Evolutionary conservation across 1,284 basidiomycete species (phyloP).

Genomic region (Trametes hirsuta): DNA sequence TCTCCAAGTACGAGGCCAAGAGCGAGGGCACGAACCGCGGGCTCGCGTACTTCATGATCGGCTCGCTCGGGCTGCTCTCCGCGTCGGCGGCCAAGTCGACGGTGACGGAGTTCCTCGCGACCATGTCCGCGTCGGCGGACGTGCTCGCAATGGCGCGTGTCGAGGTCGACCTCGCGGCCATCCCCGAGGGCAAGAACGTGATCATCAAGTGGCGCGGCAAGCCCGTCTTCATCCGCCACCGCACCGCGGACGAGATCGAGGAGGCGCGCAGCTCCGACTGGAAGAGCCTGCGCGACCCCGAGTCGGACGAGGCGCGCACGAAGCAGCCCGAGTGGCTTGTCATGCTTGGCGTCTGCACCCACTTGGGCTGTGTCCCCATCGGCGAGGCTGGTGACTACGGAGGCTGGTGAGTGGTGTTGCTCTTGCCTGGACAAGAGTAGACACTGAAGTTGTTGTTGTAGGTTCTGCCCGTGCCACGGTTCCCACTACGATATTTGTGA

Average conservation of each 20-base stretch:
- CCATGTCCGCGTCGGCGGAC: slow-evolving; percentile 97
- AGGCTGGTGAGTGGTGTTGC: slow-evolving; percentile 73
- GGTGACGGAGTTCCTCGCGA: slow-evolving; percentile 93
- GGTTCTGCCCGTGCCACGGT: slow-evolving; percentile 98
- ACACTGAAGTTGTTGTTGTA: slow-evolving; percentile 30
- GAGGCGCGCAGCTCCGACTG: slow-evolving; percentile 89
- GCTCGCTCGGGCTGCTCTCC: slow-evolving; percentile 91
- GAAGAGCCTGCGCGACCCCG: slow-evolving; percentile 90
- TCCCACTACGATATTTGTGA: slow-evolving; percentile 96
- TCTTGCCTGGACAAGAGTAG: slow-evolving; percentile 7
- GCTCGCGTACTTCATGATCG: slow-evolving; percentile 97
- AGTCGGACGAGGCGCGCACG: slow-evolving; percentile 85
- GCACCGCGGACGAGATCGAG: slow-evolving; percentile 90
- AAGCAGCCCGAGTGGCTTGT: slow-evolving; percentile 99
- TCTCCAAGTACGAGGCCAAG: slow-evolving; percentile 79
- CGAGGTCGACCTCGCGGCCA: slow-evolving; percentile 89
- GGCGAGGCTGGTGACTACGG: slow-evolving; percentile 97
- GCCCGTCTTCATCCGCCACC: slow-evolving; percentile 99
- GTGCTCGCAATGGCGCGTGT: slow-evolving; percentile 98
- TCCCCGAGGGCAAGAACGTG: slow-evolving; percentile 98
- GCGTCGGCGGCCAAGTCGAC: slow-evolving; percentile 95
- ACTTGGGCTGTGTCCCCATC: slow-evolving; percentile 99
- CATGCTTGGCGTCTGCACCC: slow-evolving; percentile 98
- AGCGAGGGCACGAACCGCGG: slow-evolving; percentile 78
- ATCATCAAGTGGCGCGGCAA: slow-evolving; percentile 99